Evolutionary conservation across 192 early-diverging fungal species (phyloP).

Genomic region (Funneliformis mosseae): DNA sequence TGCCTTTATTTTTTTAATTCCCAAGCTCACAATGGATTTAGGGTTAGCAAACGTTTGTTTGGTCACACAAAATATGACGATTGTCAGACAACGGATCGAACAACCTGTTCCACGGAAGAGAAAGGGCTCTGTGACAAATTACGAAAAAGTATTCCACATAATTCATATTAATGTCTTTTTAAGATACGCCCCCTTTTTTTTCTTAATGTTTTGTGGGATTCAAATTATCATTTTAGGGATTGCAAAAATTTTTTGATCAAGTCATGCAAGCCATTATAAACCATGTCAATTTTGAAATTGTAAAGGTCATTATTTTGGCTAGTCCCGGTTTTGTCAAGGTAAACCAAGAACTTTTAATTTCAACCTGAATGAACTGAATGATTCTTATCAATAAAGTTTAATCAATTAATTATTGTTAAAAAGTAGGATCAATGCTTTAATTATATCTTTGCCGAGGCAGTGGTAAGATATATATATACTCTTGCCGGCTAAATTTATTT

Average conservation of each 20-base stretch:
- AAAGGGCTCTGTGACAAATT: constrained; percentile 84
- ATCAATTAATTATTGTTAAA: background rate
- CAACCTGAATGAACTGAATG: background rate
- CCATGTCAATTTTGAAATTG: constrained; percentile 88
- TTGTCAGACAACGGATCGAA: constrained; percentile 93
- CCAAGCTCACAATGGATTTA: constrained; percentile 29
- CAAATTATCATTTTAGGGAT: constrained; percentile 46
- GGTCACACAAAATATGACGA: constrained; percentile 93
- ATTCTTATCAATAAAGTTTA: too few relatives aligned
- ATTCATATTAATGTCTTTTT: background rate
- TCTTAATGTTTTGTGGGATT: background rate
- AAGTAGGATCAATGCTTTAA: constrained; percentile 82
- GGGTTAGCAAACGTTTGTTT: constrained; percentile 93
- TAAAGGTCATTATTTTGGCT: constrained; percentile 95
- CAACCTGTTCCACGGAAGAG: constrained; percentile 89
- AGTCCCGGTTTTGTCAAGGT: constrained; percentile 96
- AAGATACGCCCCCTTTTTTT: too few relatives aligned
- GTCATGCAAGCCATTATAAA: constrained; percentile 84
- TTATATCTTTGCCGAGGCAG: constrained; percentile 83
- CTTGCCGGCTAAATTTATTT: background rate
- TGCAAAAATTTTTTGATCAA: constrained; percentile 88
- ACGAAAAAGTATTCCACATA: constrained; percentile 72
- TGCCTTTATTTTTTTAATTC: constrained; percentile 2
- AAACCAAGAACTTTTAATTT: constrained; percentile 18
- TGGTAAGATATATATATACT: constrained; percentile 44